Percentiles rank a stretch among this genome's conserved stretches.
These are phyloP conservation scores for Aristolochia contorta DNA, from an alignment of 164 flowering plant genomes.

Conservation along the genomic window DNA sequence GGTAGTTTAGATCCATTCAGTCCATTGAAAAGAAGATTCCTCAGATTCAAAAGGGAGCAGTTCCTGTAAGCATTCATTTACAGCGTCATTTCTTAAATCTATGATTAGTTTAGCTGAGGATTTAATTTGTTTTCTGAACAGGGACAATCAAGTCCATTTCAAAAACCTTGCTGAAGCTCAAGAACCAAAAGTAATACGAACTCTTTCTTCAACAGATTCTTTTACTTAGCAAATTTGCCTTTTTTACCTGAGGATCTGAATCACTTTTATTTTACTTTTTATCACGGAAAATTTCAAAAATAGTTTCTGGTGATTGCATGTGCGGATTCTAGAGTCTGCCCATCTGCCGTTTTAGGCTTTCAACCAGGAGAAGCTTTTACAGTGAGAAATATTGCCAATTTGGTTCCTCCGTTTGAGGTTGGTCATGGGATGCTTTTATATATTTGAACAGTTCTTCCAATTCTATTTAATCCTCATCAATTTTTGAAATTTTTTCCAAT, in stretches of 20 bases:
- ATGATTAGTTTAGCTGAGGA: slow-evolving; percentile 7
- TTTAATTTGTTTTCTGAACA: slow-evolving; percentile 18
- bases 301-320: slow-evolving; percentile 98
- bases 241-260: neutral
- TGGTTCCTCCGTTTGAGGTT: slow-evolving; percentile 90
- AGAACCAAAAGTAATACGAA: slow-evolving; percentile 66
- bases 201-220: neutral
- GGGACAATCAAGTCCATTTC: slow-evolving; percentile 60
- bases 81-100: slow-evolving; percentile 3
- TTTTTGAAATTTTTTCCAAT: no score
- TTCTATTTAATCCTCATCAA: neutral
- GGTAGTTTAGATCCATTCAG: slow-evolving; percentile 30
- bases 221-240: neutral
- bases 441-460: neutral
- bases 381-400: slow-evolving; percentile 77
- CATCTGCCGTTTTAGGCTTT: slow-evolving; percentile 76
- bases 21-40: slow-evolving; percentile 57
- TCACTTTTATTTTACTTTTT: neutral
- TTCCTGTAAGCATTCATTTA: slow-evolving; percentile 52
- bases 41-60: slow-evolving; percentile 58
- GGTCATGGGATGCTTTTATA: neutral
- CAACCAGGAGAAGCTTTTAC: slow-evolving; percentile 93
- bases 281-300: slow-evolving; percentile 24
- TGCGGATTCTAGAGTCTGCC: slow-evolving; percentile 98
- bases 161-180: slow-evolving; percentile 59